Base-by-base conservation (phyloP, 1,284 basidiomycete genomes). In the Boletus sp. region DNA sequence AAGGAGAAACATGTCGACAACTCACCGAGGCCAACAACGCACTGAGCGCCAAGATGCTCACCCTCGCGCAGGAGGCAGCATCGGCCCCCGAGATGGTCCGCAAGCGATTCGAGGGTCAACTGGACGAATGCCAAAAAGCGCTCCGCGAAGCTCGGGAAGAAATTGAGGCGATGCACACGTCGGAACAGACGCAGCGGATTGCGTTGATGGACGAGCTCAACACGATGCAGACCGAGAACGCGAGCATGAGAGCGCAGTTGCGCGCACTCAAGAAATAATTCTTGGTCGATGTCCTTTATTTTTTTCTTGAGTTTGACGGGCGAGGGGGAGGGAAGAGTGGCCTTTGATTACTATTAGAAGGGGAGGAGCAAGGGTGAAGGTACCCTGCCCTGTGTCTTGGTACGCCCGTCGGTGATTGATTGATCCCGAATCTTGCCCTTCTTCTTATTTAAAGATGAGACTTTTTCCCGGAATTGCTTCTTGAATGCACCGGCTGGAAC, bases 191-290 rank as follows among this genome's bases (percentile, higher is more conserved):
- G 10, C 88, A 90, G 66, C 75, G 78, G 55, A 78, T 86, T 49
- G 81, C 81, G 17, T 61, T 91, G 42, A 70, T 91, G 46, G 88
- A 91, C 59, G 88, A 91, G 69, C 70, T 91, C 57, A 90, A 89
- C 63, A 72, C 76, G 43, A 75, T 84, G 69, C 88, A 91, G 66
- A 84, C 77, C 46, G 86, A 89, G 69, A 91, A 91, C 60, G 74
- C 71, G 32, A 79, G 67, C 35, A 60, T 91, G 53, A 76, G 84
- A 41, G 77, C 80, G 33, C 88, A 90, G 65, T 57, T 91, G 55
- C 75, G 83, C 48, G 78, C 71, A 34, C 63, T 72, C 51, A 84
- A 80, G 69, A 64, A 50, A 36, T 64, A 23, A 59, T 32, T 34
- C 17, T 36, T 36, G 4, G 12, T 13, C 12, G 8, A 14, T 34